A percentile compares a stretch with the other conserved stretches of the same genome.
phyloP scores from a whole-genome alignment of 768 basidiomycete species.

The Coprinopsis strossmayeri region DNA sequence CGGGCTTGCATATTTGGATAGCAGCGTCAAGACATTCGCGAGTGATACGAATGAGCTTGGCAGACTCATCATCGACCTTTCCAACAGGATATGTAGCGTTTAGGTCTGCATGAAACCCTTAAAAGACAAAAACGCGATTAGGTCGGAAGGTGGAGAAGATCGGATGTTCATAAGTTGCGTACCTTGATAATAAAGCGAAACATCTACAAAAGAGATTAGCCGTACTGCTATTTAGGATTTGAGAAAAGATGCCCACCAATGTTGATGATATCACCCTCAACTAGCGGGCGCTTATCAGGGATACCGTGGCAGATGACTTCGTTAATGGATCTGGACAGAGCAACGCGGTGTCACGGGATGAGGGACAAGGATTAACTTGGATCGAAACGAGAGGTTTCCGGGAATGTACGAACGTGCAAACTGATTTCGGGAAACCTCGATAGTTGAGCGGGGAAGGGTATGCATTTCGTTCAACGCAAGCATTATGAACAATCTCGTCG shows the following conservation, averaged over 20 bases:
- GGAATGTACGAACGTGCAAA: conserved; percentile 77
- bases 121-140: not conserved
- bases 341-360: not conserved
- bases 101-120: conserved; percentile 88
- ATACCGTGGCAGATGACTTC: conserved; percentile 98
- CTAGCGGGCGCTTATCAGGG: conserved; percentile 76
- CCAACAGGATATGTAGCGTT: conserved; percentile 94
- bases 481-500: conserved; percentile 90
- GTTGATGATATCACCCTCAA: conserved; percentile 97
- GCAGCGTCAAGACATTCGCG: conserved; percentile 83
- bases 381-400: no score
- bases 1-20: conserved; percentile 92
- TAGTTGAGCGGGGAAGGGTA: conserved; percentile 96
- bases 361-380: not conserved
- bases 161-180: conserved; percentile 7
- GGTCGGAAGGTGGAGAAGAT: not conserved
- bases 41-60: conserved; percentile 75
- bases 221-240: no score
- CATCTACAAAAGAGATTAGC: conserved; percentile 48
- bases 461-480: conserved; percentile 80
- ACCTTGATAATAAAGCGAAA: conserved; percentile 79
- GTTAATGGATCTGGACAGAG: conserved; percentile 66
- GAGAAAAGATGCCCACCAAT: conserved; percentile 47
- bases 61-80: conserved; percentile 74
- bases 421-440: conserved; percentile 86